These are phyloP conservation scores for Eucalyptus pumila DNA, from an alignment of 345 rosid genomes.

Conservation along the genomic window DNA sequence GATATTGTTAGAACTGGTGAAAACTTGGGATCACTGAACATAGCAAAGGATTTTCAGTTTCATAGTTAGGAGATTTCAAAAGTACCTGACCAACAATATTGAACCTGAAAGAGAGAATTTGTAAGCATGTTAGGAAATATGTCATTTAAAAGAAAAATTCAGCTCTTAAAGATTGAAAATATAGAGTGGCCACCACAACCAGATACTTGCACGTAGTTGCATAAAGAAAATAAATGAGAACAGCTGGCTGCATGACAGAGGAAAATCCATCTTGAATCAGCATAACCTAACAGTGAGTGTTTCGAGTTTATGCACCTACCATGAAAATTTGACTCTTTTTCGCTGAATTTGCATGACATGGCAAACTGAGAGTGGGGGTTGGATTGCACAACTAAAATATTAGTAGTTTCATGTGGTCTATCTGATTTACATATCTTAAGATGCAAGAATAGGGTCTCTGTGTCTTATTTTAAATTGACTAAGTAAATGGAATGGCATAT, in stretches of 20 bases:
- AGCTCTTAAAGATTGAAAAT: neutral
- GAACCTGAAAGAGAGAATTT: conserved; percentile 55
- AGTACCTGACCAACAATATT: conserved; percentile 92
- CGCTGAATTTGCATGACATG: neutral
- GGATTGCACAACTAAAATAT: neutral
- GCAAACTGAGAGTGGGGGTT: neutral
- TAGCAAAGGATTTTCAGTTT: neutral
- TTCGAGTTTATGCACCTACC: neutral
- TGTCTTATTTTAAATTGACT: neutral
- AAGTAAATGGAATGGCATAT: neutral
- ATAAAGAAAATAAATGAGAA: neutral
- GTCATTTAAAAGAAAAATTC: neutral
- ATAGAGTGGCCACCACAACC: neutral
- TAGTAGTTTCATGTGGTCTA: neutral
- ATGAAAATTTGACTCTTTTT: neutral
- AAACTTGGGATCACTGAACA: neutral
- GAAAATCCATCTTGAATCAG: neutral
- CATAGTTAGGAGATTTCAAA: neutral
- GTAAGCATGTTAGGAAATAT: neutral
- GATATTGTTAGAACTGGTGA: neutral
- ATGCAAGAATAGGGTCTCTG: neutral
- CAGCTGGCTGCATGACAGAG: neutral
- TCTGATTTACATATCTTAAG: neutral
- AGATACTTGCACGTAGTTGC: neutral
- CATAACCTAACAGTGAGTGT: neutral